Percentiles rank a stretch among this genome's conserved stretches.
Evolutionary conservation across 2,329 filamentous ascomycete genomes (phyloP).

Genomic region (Neonectria neomacrospora): DNA sequence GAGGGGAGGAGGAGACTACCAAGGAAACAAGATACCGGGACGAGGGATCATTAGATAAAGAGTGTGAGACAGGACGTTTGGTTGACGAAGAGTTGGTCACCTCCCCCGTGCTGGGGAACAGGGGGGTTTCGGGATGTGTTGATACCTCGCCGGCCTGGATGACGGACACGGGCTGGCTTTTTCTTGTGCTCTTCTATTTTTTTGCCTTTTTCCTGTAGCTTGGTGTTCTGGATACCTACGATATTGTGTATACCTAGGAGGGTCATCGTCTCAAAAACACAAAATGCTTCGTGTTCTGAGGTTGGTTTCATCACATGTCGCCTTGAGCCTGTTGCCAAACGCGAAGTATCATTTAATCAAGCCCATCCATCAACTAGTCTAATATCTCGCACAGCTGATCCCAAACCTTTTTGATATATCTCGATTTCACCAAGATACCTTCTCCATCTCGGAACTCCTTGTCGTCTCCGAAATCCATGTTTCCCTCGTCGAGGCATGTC

Average conservation of each 20-base stretch:
- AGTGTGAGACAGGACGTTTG: neutral
- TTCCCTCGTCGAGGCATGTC: slow-evolving; percentile 48
- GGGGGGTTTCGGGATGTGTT: slow-evolving; percentile 33
- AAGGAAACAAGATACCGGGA: neutral
- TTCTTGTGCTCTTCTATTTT: slow-evolving; percentile 24
- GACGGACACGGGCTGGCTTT: slow-evolving; percentile 20
- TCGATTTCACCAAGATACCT: slow-evolving; percentile 21
- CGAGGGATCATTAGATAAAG: neutral
- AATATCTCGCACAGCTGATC: neutral
- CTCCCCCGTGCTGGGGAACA: slow-evolving; percentile 1
- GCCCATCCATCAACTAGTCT: neutral
- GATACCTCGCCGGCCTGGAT: slow-evolving; percentile 38
- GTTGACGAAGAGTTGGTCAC: neutral
- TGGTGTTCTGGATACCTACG: slow-evolving; percentile 52
- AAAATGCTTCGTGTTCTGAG: slow-evolving; percentile 7
- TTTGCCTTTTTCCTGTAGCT: slow-evolving; percentile 41
- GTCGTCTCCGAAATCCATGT: slow-evolving; percentile 45
- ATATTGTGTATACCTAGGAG: slow-evolving; percentile 37
- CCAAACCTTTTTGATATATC: slow-evolving; percentile 26
- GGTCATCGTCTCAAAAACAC: slow-evolving; percentile 21
- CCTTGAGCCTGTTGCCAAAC: neutral
- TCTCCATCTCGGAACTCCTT: slow-evolving; percentile 31
- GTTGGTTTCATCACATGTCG: slow-evolving; percentile 3
- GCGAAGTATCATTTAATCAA: neutral
- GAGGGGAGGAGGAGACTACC: neutral